Evolutionary conservation across 768 basidiomycete genomes (phyloP).

Genomic region (Trametes elegans): DNA sequence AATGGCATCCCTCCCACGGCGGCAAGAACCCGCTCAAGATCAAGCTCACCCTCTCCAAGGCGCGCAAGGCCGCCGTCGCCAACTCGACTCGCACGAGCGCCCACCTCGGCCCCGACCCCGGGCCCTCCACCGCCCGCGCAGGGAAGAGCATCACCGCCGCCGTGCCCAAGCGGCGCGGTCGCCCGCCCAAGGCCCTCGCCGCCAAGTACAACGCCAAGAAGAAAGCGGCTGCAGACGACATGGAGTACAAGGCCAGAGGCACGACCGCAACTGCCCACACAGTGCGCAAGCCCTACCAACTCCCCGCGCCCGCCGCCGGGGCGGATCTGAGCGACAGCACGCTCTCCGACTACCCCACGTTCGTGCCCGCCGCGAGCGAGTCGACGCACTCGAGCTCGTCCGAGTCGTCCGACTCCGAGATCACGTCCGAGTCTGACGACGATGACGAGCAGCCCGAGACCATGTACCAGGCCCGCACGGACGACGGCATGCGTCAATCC

Average conservation of each 20-base stretch:
- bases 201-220: constrained; percentile 32
- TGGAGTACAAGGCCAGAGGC: constrained; percentile 35
- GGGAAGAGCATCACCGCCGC: constrained; percentile 29
- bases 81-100: constrained; percentile 5
- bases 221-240: constrained; percentile 19
- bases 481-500: background rate
- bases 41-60: constrained; percentile 60
- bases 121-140: constrained; percentile 10
- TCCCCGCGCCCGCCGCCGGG: constrained; percentile 17
- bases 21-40: constrained; percentile 58
- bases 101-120: constrained; percentile 6
- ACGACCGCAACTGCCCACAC: constrained; percentile 27
- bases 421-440: constrained; percentile 22
- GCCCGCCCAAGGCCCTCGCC: constrained; percentile 51
- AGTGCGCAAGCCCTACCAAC: constrained; percentile 9
- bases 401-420: constrained; percentile 27
- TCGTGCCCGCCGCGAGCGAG: constrained; percentile 32
- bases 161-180: constrained; percentile 50
- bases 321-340: constrained; percentile 24
- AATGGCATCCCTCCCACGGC: constrained; percentile 20
- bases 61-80: constrained; percentile 21
- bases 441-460: too few relatives aligned
- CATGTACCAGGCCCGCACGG: constrained; percentile 6
- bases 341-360: constrained; percentile 30
- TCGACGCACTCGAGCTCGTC: constrained; percentile 29